Evolutionary conservation across 108 stramenopile genomes (phyloP).

Genomic region (Seminavis robusta): DNA sequence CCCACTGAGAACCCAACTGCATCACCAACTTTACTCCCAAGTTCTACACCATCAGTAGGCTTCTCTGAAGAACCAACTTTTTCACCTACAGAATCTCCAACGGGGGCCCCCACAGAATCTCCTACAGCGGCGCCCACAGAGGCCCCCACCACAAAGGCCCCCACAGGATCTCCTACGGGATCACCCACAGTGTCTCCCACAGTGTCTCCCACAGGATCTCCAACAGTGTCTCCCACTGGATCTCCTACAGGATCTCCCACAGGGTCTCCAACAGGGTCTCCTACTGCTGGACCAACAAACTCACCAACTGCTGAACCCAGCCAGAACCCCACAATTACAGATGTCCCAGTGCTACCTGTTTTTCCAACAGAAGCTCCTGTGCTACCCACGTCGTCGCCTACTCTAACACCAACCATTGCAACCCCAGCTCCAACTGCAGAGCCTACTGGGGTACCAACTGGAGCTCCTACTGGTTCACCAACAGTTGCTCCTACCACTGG

Average conservation of each 20-base stretch:
- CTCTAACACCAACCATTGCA: neutral
- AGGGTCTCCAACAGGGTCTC: neutral
- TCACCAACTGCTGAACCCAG: neutral
- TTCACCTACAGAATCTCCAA: neutral
- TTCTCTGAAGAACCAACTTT: neutral
- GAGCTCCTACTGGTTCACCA: neutral
- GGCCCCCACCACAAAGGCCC: neutral
- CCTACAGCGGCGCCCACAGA: neutral
- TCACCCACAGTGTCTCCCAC: neutral
- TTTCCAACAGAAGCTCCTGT: slow-evolving; percentile 1
- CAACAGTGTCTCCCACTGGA: neutral
- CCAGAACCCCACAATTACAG: neutral
- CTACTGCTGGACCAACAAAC: neutral
- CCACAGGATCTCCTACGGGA: neutral
- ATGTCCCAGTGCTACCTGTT: neutral
- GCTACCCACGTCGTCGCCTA: neutral
- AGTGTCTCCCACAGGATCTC: neutral
- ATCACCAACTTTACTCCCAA: neutral
- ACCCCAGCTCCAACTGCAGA: neutral
- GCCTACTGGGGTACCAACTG: neutral
- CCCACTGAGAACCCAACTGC: neutral
- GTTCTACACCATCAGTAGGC: neutral
- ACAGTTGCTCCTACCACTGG: slow-evolving; percentile 1
- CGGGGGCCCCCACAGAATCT: neutral
- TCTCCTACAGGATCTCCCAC: slow-evolving; percentile 1